Evolutionary conservation across 805 yeast species (phyloP).

Genomic region (Tetrapisispora fleetii): DNA sequence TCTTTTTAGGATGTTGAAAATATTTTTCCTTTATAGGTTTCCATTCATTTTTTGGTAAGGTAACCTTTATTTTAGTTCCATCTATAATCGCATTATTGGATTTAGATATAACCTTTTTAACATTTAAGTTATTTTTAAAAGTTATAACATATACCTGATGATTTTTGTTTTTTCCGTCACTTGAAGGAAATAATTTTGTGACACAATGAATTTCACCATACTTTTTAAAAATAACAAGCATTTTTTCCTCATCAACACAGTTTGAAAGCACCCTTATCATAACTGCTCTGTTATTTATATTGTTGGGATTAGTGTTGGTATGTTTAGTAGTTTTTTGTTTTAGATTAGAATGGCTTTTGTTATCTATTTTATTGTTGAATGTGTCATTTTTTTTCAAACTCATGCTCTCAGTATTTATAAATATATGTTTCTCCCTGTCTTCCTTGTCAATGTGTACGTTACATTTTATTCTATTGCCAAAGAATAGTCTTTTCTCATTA

Average conservation of each 20-base stretch:
- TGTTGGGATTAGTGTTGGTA: neutral
- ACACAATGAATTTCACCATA: conserved; percentile 22
- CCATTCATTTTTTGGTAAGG: neutral
- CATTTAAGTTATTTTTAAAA: neutral
- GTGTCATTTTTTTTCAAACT: neutral
- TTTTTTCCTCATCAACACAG: conserved; percentile 14
- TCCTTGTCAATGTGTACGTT: conserved; percentile 28
- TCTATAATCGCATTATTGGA: neutral
- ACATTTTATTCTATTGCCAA: conserved; percentile 28
- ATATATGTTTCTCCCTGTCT: neutral
- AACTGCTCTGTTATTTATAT: conserved; percentile 6
- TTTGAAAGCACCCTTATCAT: conserved; percentile 21
- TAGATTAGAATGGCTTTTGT: neutral
- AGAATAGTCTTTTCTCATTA: conserved; percentile 21
- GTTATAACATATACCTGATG: neutral
- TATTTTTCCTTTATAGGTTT: neutral
- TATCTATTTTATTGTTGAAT: neutral
- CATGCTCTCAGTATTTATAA: neutral
- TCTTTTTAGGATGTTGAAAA: neutral
- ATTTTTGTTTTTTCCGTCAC: neutral
- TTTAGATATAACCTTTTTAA: neutral
- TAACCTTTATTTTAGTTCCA: neutral
- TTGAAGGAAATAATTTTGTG: neutral
- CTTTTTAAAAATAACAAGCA: conserved; percentile 17
- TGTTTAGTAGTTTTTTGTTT: neutral